Conservation (phyloP, 1,284 basidiomycete species). For the Anthracocystis walkeri region DNA sequence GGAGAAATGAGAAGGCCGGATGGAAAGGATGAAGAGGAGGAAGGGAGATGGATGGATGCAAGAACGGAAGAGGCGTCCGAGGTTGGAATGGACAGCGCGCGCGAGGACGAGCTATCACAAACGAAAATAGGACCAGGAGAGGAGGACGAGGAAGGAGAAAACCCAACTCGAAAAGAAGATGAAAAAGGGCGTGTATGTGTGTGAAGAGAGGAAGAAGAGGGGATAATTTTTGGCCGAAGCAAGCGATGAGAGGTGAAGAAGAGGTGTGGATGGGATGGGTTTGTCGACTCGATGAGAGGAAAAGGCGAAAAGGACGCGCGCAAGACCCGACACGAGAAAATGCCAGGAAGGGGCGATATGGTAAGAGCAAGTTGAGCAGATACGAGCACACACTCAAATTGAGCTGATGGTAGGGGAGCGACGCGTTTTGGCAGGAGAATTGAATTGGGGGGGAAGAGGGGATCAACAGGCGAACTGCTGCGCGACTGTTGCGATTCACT, state of each 20-base stretch:
- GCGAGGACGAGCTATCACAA: slow-evolving; percentile 8
- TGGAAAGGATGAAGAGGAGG: slow-evolving; percentile 12
- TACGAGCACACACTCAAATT: slow-evolving; percentile 23
- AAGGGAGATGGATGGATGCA: slow-evolving; percentile 30
- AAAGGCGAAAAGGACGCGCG: slow-evolving; percentile 38
- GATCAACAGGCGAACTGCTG: slow-evolving; percentile 13
- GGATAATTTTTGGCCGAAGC: background rate
- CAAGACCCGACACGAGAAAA: slow-evolving; percentile 23
- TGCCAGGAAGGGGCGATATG: slow-evolving; percentile 15
- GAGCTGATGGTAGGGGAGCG: slow-evolving; percentile 42
- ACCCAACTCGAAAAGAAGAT: slow-evolving; percentile 10
- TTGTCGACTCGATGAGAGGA: slow-evolving; percentile 9
- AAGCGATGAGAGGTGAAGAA: slow-evolving; percentile 7
- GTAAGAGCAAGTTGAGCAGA: slow-evolving; percentile 36
- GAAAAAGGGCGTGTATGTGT: slow-evolving; percentile 6
- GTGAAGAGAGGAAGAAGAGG: background rate
- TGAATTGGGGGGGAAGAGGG: slow-evolving; percentile 35
- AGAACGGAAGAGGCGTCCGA: slow-evolving; percentile 26
- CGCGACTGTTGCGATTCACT: background rate
- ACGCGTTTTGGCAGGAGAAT: slow-evolving; percentile 53
- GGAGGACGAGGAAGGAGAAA: slow-evolving; percentile 4
- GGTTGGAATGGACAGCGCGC: slow-evolving; percentile 16
- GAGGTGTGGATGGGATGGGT: slow-evolving; percentile 12
- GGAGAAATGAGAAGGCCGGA: slow-evolving; percentile 10
- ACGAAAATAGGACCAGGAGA: slow-evolving; percentile 9